Evolutionary conservation across 441 rosid genomes (phyloP).

Genomic region (Pelargonium myrrhifolium): DNA sequence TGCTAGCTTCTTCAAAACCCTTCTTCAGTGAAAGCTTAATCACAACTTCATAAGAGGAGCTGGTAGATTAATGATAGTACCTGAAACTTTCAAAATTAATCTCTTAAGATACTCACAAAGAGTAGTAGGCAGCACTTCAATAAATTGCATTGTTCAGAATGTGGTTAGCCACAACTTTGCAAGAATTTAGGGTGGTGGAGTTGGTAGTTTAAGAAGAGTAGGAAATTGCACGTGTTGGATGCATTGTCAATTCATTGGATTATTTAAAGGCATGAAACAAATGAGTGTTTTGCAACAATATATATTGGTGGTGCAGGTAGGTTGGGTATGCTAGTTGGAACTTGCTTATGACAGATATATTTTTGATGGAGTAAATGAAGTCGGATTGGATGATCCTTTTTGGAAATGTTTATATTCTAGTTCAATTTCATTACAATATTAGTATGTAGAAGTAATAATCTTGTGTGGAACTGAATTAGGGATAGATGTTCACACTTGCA

Average conservation of each 20-base stretch:
- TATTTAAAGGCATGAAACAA: neutral
- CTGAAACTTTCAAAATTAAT: too few relatives aligned
- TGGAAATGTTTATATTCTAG: neutral
- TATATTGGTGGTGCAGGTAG: neutral
- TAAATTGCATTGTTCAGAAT: neutral
- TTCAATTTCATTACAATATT: neutral
- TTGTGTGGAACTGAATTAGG: neutral
- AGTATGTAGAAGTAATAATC: neutral
- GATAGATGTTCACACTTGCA: neutral
- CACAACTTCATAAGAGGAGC: too few relatives aligned
- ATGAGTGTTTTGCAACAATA: neutral
- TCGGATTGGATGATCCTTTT: neutral
- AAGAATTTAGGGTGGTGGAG: neutral
- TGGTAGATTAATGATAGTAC: too few relatives aligned
- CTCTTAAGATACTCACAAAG: too few relatives aligned
- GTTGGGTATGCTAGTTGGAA: too few relatives aligned
- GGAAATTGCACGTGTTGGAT: neutral
- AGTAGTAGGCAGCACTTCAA: neutral
- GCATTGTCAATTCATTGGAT: neutral
- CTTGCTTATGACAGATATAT: neutral
- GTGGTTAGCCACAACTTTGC: neutral
- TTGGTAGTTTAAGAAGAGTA: neutral
- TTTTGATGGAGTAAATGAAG: neutral
- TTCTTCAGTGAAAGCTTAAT: too few relatives aligned
- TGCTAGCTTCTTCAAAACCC: too few relatives aligned